These are phyloP conservation scores for Exserohilum turcica DNA, from an alignment of 2,329 filamentous ascomycete genomes.

Conservation along the genomic window DNA sequence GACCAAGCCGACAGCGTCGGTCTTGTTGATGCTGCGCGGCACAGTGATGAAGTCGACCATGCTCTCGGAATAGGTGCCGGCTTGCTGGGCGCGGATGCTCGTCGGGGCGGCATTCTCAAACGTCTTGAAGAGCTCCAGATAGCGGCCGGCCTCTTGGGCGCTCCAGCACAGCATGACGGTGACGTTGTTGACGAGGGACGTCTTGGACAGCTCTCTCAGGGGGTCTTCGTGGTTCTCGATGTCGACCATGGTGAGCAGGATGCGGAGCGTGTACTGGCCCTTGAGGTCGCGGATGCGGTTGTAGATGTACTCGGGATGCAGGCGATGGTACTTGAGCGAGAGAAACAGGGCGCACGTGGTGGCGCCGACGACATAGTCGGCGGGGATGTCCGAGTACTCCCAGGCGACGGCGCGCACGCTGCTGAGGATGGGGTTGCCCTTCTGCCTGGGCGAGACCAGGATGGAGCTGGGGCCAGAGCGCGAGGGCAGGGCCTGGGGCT, in stretches of 20 bases:
- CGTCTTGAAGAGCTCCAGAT: slow-evolving; percentile 92
- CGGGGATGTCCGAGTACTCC: slow-evolving; percentile 97
- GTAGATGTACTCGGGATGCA: slow-evolving; percentile 98
- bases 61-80: slow-evolving; percentile 81
- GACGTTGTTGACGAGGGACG: slow-evolving; percentile 87
- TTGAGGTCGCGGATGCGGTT: slow-evolving; percentile 84
- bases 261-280: slow-evolving; percentile 82
- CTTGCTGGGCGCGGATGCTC: slow-evolving; percentile 84
- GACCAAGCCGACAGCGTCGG: slow-evolving; percentile 87
- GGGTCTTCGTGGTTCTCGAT: slow-evolving; percentile 92
- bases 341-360: slow-evolving; percentile 93
- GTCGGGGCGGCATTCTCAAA: slow-evolving; percentile 85
- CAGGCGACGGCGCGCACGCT: slow-evolving; percentile 82
- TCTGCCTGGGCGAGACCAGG: slow-evolving; percentile 87
- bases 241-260: slow-evolving; percentile 90
- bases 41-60: slow-evolving; percentile 92
- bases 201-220: slow-evolving; percentile 88
- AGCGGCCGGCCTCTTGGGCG: slow-evolving; percentile 88
- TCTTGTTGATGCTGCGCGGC: slow-evolving; percentile 89
- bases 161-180: slow-evolving; percentile 95
- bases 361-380: slow-evolving; percentile 85
- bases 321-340: slow-evolving; percentile 93
- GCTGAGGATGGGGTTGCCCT: slow-evolving; percentile 90
- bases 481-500: slow-evolving; percentile 79
- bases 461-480: slow-evolving; percentile 74